Base-by-base conservation (phyloP, 208 protist species). In the Kentomonas sorsogonicus region DNA sequence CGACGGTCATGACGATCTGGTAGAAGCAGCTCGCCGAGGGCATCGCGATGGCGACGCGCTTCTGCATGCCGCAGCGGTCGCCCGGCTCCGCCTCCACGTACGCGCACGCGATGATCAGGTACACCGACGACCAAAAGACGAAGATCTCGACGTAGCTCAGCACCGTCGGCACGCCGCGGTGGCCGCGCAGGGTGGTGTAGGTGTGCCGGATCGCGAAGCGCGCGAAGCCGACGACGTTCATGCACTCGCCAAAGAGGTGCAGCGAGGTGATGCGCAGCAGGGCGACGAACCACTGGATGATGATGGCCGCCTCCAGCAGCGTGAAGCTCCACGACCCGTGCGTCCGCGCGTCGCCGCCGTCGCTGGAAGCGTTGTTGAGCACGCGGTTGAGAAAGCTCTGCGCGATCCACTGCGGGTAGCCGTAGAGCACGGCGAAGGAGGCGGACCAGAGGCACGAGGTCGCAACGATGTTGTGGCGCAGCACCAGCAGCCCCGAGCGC, bases 221-320 rank as follows among this genome's bases (percentile, higher is more conserved):
- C 4, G 85, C 77, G 52, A 89, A 89, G 43, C 85, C 85, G 31
- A 89, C 69, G 15, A 62, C 60, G 60, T 72, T 79, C 31, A 82
- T 79, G 7, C 81, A 92, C 45, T 83, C 80, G 53, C 74, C 73
- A 22, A 60, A 67, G 43, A 79, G 53, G 54, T 79, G 53, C 47
- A 77, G 63, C 45, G 69, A 66, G 15, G 63, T 36, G 38, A 86
- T 70, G 20, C 85, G 78, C 16, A 85, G 29, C 15, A 89, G 39
- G 7, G 76, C 53, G 22, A 85, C 26, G 26, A 56, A 30, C 63
- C 65, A 84, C 59, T 87, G 78, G 1, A 47, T 20, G 46, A 73
- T 52, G 6, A 64, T 52, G 6, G 72, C 44, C 1, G 68, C 63
- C 4, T 52, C 29, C 13, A 92, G 64, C 33, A 92, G 36, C 1